Evolutionary conservation across 176 grass and related monocot species (phyloP), one percentile per base, ranked within the genome.

Genomic region (Areca catechu): DNA sequence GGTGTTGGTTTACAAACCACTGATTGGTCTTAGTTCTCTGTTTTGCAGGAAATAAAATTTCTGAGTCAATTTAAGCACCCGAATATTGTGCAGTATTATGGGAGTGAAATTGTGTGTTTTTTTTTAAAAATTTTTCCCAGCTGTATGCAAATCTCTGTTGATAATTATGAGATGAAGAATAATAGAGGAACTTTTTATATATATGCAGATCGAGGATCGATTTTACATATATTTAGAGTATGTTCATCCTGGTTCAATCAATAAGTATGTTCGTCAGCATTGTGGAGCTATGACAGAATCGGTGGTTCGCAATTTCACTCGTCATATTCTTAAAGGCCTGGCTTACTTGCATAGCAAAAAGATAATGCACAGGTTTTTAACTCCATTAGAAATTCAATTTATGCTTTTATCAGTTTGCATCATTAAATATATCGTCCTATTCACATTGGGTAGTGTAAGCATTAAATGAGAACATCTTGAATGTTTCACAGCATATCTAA

Each of bases 161-260:
- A 43, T 43, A 14, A 43, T 12, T 43, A 12, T 7, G 34, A 43
- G 14, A 43, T 43, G 34, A 10, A 14, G 34, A 43, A 12, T 43
- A 43, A 43, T 43, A 14, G 34, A 43, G 12, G 34, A 9, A 12
- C 34, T 14, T 43, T 43, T 43, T 12, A 43, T 14, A 14, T 43
- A 3, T 43, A 51, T 51, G 52, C 68, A 83, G 80, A 74, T 72
- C 58, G 94, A 79, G 71, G 84, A 98, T 54, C 78, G 76, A 60
- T 92, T 98, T 65, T 98, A 93, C 76, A 98, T 98, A 80, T 98
- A 89, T 59, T 67, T 98, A 49, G 94, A 98, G 54, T 98, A 93
- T 53, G 88, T 98, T 52, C 94, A 98, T 83, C 94, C 94, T 18
- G 94, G 94, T 75, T 93, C 94, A 16, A 92, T 98, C 30, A 88